Conservation (phyloP, 2,329 filamentous ascomycete species). For the Arthrobotrys pseudoclavata region DNA sequence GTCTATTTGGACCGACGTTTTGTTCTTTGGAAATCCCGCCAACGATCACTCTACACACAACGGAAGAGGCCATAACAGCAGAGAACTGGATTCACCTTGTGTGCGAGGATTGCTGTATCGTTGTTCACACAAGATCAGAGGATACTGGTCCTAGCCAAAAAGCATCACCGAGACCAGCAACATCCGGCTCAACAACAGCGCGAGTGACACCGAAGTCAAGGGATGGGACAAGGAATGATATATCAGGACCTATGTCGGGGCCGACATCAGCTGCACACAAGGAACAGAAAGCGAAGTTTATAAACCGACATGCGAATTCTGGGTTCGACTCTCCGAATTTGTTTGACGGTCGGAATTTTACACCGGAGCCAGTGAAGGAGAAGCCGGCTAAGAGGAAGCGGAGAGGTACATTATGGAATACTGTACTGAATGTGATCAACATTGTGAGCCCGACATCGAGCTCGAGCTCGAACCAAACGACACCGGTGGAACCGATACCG, state of each 20-base stretch:
- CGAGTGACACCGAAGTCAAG: conserved; percentile 41
- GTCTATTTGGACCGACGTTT: conserved; percentile 53
- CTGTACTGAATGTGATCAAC: conserved; percentile 50
- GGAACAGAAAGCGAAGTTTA: conserved; percentile 40
- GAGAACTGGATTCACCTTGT: conserved; percentile 52
- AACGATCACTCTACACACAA: conserved; percentile 44
- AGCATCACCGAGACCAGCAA: conserved; percentile 35
- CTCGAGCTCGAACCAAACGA: conserved; percentile 24
- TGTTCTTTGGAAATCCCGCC: conserved; percentile 50
- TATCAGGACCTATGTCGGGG: conserved; percentile 44
- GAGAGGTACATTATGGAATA: conserved; percentile 49
- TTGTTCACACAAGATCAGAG: conserved; percentile 57
- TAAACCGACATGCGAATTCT: conserved; percentile 57
- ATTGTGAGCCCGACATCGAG: conserved; percentile 43
- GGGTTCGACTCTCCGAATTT: conserved; percentile 54
- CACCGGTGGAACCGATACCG: conserved; percentile 15
- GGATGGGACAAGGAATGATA: conserved; percentile 49
- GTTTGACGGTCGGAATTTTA: conserved; percentile 52
- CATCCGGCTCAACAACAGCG: conserved; percentile 41
- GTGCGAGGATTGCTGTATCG: conserved; percentile 47
- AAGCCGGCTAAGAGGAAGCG: conserved; percentile 49
- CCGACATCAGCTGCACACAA: conserved; percentile 23
- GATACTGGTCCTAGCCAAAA: conserved; percentile 39
- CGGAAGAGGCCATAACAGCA: conserved; percentile 38
- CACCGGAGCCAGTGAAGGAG: conserved; percentile 30